phyloP scores from a whole-genome alignment of 148 eudicot genomes.

The Amaranthus hypochondriacus region DNA sequence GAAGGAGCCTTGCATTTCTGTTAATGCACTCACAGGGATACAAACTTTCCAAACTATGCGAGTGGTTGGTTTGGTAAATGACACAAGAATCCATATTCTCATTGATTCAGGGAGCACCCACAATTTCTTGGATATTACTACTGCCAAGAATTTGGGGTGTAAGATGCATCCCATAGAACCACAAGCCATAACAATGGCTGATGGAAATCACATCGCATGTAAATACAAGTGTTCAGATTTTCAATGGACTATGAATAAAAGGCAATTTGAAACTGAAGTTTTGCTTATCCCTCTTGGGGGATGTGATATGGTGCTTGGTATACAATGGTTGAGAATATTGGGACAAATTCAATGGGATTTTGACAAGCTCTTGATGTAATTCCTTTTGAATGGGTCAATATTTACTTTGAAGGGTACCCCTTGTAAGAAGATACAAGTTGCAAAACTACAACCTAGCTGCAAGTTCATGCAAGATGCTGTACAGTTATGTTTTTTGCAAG shows the following conservation, averaged over 20 bases:
- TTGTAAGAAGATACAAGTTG: background rate
- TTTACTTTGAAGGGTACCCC: too few species aligned
- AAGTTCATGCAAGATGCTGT: background rate
- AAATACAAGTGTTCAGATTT: background rate
- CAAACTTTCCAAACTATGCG: background rate
- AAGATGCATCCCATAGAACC: background rate
- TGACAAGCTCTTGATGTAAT: background rate
- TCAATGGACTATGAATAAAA: background rate
- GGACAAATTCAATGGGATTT: background rate
- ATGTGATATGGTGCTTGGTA: background rate
- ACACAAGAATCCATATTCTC: background rate
- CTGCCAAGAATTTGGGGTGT: slow-evolving; percentile 1
- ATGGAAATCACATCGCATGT: background rate
- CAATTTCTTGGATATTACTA: background rate
- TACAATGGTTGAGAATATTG: background rate
- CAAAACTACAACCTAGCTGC: background rate
- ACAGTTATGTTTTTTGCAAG: background rate
- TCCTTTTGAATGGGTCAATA: background rate
- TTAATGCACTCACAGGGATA: background rate
- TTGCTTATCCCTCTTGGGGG: background rate
- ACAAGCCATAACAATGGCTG: background rate
- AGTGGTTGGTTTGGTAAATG: background rate
- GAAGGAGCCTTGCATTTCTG: background rate
- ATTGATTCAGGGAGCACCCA: background rate
- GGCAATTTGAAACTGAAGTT: background rate